Evolutionary conservation across 2,329 filamentous ascomycete genomes (phyloP).

Genomic region (Aspergillus alliaceus): DNA sequence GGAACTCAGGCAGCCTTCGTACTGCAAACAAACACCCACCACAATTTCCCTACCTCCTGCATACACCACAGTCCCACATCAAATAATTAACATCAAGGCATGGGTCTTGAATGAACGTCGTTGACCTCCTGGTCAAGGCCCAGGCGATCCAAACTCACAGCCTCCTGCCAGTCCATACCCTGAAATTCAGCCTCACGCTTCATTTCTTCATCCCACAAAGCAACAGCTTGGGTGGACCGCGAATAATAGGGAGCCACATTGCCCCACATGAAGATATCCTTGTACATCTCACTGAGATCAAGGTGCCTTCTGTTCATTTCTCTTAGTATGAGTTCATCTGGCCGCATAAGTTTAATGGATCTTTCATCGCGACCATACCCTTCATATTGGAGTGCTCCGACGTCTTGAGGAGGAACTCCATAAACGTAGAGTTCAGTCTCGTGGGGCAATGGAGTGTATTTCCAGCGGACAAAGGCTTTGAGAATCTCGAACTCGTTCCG

Average conservation of each 20-base stretch:
- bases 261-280: slow-evolving; percentile 53
- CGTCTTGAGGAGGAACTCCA: slow-evolving; percentile 53
- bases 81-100: not conserved
- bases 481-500: slow-evolving; percentile 53
- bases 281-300: slow-evolving; percentile 54
- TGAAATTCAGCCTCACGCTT: not conserved
- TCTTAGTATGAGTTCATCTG: slow-evolving; percentile 59
- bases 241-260: not conserved
- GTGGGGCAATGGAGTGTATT: slow-evolving; percentile 40
- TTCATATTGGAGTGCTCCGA: slow-evolving; percentile 50
- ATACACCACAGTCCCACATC: not conserved
- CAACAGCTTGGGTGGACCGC: not conserved
- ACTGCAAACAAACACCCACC: not conserved
- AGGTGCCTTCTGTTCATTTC: slow-evolving; percentile 58
- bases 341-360: slow-evolving; percentile 49
- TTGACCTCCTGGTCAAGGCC: not conserved
- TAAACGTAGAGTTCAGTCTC: slow-evolving; percentile 40
- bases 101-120: not conserved
- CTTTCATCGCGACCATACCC: slow-evolving; percentile 37
- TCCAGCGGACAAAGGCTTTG: slow-evolving; percentile 60
- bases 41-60: not conserved
- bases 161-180: slow-evolving; percentile 2
- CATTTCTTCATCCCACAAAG: slow-evolving; percentile 9
- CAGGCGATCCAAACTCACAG: not conserved
- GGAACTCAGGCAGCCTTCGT: not conserved